These are phyloP conservation scores for Fusarium concolor DNA, from an alignment of 2,329 filamentous ascomycete genomes.

Conservation along the genomic window DNA sequence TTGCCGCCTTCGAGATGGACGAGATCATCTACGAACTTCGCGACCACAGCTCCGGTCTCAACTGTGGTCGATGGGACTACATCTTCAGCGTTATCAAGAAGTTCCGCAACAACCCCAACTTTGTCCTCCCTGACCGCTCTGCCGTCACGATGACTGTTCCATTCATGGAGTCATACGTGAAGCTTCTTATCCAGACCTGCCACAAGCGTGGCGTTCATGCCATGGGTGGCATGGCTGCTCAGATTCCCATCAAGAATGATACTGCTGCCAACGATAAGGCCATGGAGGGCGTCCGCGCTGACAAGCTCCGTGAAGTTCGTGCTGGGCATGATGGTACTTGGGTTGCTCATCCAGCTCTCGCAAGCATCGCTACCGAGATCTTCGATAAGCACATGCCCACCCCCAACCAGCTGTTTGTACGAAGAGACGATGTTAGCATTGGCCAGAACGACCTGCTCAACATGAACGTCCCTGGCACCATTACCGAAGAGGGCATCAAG, in stretches of 20 bases:
- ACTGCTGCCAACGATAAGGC: constrained; percentile 89
- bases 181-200: constrained; percentile 97
- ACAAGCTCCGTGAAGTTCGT: constrained; percentile 95
- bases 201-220: constrained; percentile 97
- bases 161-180: constrained; percentile 97
- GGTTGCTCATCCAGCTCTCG: constrained; percentile 96
- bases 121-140: constrained; percentile 91
- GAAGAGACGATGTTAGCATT: constrained; percentile 89
- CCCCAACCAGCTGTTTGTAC: constrained; percentile 93
- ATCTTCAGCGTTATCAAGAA: constrained; percentile 99
- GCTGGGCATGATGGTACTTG: constrained; percentile 97
- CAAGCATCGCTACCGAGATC: constrained; percentile 86
- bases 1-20: constrained; percentile 99
- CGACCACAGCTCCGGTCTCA: constrained; percentile 94
- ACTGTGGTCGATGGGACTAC: constrained; percentile 99
- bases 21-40: constrained; percentile 99
- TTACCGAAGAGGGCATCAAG: constrained; percentile 94
- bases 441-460: constrained; percentile 92
- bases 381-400: constrained; percentile 99
- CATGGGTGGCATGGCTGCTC: constrained; percentile 98
- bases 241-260: constrained; percentile 98
- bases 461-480: constrained; percentile 93
- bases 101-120: constrained; percentile 93
- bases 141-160: constrained; percentile 97
- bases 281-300: constrained; percentile 91